phyloP scores from a whole-genome alignment of 768 basidiomycete genomes.

The Pleurotus giganteus region DNA sequence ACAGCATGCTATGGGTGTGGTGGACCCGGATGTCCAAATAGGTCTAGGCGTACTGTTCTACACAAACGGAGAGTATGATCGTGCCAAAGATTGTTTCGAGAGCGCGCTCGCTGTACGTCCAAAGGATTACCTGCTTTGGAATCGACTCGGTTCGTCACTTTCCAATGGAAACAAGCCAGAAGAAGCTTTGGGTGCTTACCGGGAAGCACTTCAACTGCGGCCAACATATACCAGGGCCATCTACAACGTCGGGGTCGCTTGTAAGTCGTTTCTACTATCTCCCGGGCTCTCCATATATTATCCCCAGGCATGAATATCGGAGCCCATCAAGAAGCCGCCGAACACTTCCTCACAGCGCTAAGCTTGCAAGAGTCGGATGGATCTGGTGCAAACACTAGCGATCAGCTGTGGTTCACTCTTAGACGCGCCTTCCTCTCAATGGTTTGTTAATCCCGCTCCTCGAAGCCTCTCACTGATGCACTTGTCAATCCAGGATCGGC shows the following conservation, averaged over 20 bases:
- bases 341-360: slow-evolving; percentile 89
- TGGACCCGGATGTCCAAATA: slow-evolving; percentile 91
- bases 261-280: slow-evolving; percentile 45
- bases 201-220: slow-evolving; percentile 83
- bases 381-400: slow-evolving; percentile 67
- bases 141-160: slow-evolving; percentile 88
- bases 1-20: slow-evolving; percentile 69
- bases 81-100: slow-evolving; percentile 93
- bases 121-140: slow-evolving; percentile 95
- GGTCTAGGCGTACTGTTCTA: slow-evolving; percentile 94
- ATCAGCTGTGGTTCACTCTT: slow-evolving; percentile 89
- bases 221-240: slow-evolving; percentile 97
- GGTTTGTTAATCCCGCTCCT: slow-evolving; percentile 43
- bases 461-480: slow-evolving; percentile 8
- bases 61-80: slow-evolving; percentile 79
- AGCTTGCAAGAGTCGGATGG: slow-evolving; percentile 62
- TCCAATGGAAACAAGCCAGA: slow-evolving; percentile 95
- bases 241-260: slow-evolving; percentile 97
- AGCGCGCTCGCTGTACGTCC: slow-evolving; percentile 80
- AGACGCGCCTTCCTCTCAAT: slow-evolving; percentile 76
- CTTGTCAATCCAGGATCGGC: slow-evolving; percentile 56
- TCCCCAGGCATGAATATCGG: slow-evolving; percentile 88
- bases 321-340: slow-evolving; percentile 91
- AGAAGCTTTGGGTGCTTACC: slow-evolving; percentile 87
- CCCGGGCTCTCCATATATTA: not conserved